Base-by-base conservation (phyloP, 2,329 filamentous ascomycete genomes). In the Bipolaris sorokiniana region DNA sequence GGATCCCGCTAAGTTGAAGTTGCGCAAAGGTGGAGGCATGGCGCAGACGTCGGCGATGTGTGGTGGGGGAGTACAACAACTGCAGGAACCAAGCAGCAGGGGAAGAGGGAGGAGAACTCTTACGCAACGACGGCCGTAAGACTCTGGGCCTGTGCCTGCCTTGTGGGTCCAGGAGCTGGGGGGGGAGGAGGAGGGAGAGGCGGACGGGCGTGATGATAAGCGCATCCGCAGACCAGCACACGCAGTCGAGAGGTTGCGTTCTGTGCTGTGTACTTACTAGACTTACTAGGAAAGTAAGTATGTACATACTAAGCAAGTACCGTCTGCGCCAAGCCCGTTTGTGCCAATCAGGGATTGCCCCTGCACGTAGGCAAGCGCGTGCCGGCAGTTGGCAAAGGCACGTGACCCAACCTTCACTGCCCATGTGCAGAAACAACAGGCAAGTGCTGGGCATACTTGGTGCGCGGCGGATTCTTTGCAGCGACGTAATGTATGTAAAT, bases 81-180 rank as follows among this genome's bases (percentile, higher is more conserved):
- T 63, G 64, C 64, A 67, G 59, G 54, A 56, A 59, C 58, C 46
- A 54, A 51, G 61, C 45, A 42, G 52, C 38, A 11, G 11, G 28
- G 38, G 48, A 37, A 28, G 49, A 53, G 44, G n/a, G 45, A 15
- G 46, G 33, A n/a, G 44, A 37, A 38, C 16, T 23, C 22, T 41
- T 45, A 34, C 34, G 45, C 33, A 18, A 20, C 22, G 23, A 28
- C 15, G 23, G 41, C 15, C 7, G 37, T 22, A 40, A 40, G 37
- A 20, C 18, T 20, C 16, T 40, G 37, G 33, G 33, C 13, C 11
- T 45, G 42, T 18, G 42, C 31, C n/a, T 28, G 23, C 23, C 23
- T 23, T 15, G 42, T 33, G 40, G 13, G 42, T 31, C 13, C 26
- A 28, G 7, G 26, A 10, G 26, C 16, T 11, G 37, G 37, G 37